A percentile compares a stretch with the other conserved stretches of the same genome.
These are phyloP conservation scores for Paramarasmius palmivorus DNA, from an alignment of 1,284 basidiomycete genomes.

Conservation along the genomic window DNA sequence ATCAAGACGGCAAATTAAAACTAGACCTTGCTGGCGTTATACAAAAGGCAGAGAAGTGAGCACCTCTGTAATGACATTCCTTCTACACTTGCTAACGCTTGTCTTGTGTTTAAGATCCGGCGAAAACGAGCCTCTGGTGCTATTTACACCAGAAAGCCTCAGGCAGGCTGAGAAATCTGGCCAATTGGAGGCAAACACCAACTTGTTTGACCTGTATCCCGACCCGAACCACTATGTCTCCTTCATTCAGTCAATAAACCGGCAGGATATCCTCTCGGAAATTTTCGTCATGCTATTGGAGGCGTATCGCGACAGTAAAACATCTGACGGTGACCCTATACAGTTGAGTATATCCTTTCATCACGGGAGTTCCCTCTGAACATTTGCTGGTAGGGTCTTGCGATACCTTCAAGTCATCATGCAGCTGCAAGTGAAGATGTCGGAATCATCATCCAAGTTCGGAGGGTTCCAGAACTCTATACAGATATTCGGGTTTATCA, in stretches of 20 bases:
- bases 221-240: slow-evolving; percentile 67
- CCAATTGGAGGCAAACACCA: slow-evolving; percentile 51
- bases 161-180: slow-evolving; percentile 38
- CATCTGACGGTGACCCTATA: slow-evolving; percentile 44
- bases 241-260: slow-evolving; percentile 64
- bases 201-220: slow-evolving; percentile 70
- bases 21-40: slow-evolving; percentile 55
- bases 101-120: slow-evolving; percentile 21
- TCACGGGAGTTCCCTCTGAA: neutral
- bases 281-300: slow-evolving; percentile 77
- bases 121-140: slow-evolving; percentile 31
- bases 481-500: slow-evolving; percentile 78
- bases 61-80: neutral
- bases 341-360: slow-evolving; percentile 35
- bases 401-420: slow-evolving; percentile 77
- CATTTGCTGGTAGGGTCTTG: slow-evolving; percentile 36
- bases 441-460: slow-evolving; percentile 51
- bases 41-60: slow-evolving; percentile 41
- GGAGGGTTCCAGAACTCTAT: slow-evolving; percentile 72
- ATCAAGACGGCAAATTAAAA: slow-evolving; percentile 57
- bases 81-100: neutral
- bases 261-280: slow-evolving; percentile 68
- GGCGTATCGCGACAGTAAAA: slow-evolving; percentile 57
- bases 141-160: slow-evolving; percentile 55
- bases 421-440: slow-evolving; percentile 73